Conservation (phyloP, 495 filamentous ascomycete species). For the Baudoinia panamericana region DNA sequence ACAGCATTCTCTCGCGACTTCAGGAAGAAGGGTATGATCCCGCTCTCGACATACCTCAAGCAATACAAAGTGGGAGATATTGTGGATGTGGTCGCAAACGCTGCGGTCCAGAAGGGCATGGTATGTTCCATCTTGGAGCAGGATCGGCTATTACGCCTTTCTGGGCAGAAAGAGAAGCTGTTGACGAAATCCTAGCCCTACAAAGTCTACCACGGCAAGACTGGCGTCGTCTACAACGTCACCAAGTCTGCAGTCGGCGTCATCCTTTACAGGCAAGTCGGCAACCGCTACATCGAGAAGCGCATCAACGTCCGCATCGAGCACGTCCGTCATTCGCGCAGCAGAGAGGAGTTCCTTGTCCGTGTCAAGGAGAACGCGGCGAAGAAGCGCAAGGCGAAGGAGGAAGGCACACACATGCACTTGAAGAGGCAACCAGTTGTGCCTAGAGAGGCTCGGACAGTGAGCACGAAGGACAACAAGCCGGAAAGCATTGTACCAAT, state of each 20-base stretch:
- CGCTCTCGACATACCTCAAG: constrained; percentile 78
- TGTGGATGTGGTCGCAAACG: constrained; percentile 92
- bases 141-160: too few species aligned
- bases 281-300: constrained; percentile 98
- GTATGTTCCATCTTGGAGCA: constrained; percentile 24
- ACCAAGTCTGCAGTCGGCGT: constrained; percentile 92
- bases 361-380: constrained; percentile 91
- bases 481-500: constrained; percentile 87
- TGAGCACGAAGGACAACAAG: constrained; percentile 60
- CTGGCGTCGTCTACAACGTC: constrained; percentile 28
- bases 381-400: constrained; percentile 85
- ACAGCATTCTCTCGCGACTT: constrained; percentile 73
- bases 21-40: constrained; percentile 86
- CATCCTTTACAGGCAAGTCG: constrained; percentile 96
- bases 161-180: constrained; percentile 39
- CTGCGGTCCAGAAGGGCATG: constrained; percentile 96
- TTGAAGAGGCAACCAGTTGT: constrained; percentile 78
- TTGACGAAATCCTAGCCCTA: too few species aligned
- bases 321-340: constrained; percentile 88
- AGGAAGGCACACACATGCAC: constrained; percentile 67
- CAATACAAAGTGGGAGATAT: constrained; percentile 96
- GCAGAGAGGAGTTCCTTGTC: constrained; percentile 86
- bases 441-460: constrained; percentile 66
- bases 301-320: constrained; percentile 96
- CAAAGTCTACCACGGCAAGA: constrained; percentile 45